Percentiles rank a stretch among this genome's conserved stretches.
Conservation (phyloP, 768 basidiomycete species). For the Trametes maxima region DNA sequence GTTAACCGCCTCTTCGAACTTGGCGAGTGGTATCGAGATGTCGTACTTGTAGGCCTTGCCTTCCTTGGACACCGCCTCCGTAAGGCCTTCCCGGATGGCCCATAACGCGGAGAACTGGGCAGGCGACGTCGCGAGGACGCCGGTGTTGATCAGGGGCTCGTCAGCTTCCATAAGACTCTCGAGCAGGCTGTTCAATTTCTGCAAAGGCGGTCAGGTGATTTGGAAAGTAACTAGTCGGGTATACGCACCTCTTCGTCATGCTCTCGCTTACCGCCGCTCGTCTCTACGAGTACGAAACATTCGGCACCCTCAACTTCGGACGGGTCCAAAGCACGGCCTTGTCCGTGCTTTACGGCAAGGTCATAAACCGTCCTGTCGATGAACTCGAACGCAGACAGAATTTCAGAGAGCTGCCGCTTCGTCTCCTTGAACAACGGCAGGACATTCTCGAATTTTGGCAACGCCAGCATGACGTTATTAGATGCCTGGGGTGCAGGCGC, state of each 20-base stretch:
- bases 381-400: slow-evolving; percentile 96
- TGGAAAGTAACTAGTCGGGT: not conserved
- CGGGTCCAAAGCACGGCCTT: slow-evolving; percentile 73
- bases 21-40: slow-evolving; percentile 82
- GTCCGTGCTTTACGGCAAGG: slow-evolving; percentile 80
- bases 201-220: slow-evolving; percentile 3
- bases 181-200: slow-evolving; percentile 87
- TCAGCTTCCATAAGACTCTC: slow-evolving; percentile 77
- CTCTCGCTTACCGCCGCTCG: slow-evolving; percentile 87
- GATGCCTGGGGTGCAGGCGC: slow-evolving; percentile 80
- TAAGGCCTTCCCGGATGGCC: slow-evolving; percentile 88
- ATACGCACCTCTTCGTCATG: slow-evolving; percentile 87
- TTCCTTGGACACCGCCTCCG: slow-evolving; percentile 91
- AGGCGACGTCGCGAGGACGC: slow-evolving; percentile 88
- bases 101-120: slow-evolving; percentile 89
- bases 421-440: slow-evolving; percentile 82
- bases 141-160: slow-evolving; percentile 79
- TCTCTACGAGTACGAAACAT: slow-evolving; percentile 93
- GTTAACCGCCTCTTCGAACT: slow-evolving; percentile 89
- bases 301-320: slow-evolving; percentile 76
- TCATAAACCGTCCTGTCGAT: slow-evolving; percentile 88
- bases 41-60: slow-evolving; percentile 98
- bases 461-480: slow-evolving; percentile 89
- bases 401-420: slow-evolving; percentile 86
- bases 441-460: slow-evolving; percentile 85